Percentiles rank a stretch among this genome's conserved stretches.
These are phyloP conservation scores for Aspergillus novoparasiticus DNA, from an alignment of 2,329 filamentous ascomycete species.

Conservation along the genomic window DNA sequence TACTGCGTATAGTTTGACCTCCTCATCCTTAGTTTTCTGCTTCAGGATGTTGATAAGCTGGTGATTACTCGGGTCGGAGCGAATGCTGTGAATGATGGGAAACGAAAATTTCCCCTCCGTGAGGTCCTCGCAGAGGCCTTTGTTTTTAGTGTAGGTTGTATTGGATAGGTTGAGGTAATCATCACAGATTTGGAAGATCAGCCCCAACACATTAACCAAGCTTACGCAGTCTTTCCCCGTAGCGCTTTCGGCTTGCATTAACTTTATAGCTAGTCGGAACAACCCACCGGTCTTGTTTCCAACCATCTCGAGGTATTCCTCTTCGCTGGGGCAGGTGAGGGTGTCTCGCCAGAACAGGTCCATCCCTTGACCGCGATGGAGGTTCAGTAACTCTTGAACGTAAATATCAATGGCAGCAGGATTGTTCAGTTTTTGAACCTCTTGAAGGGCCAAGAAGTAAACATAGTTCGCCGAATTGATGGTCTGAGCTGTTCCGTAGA, in stretches of 20 bases:
- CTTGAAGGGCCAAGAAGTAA: constrained; percentile 49
- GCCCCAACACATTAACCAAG: constrained; percentile 65
- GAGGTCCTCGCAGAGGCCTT: constrained; percentile 92
- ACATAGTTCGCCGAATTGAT: constrained; percentile 56
- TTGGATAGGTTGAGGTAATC: constrained; percentile 86
- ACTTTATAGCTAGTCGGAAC: constrained; percentile 48
- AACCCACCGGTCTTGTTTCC: constrained; percentile 53
- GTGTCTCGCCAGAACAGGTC: constrained; percentile 54
- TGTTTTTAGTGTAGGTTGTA: constrained; percentile 78
- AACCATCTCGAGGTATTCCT: constrained; percentile 54
- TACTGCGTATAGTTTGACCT: constrained; percentile 90
- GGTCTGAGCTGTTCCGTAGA: constrained; percentile 54
- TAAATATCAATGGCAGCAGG: constrained; percentile 47
- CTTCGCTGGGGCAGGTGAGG: constrained; percentile 48
- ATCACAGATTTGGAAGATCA: constrained; percentile 53
- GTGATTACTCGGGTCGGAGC: constrained; percentile 60
- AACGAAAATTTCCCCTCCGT: constrained; percentile 98
- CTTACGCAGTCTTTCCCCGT: constrained; percentile 51
- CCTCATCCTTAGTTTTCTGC: constrained; percentile 82
- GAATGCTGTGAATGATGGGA: constrained; percentile 91
- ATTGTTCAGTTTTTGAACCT: constrained; percentile 44
- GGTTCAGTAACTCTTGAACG: constrained; percentile 48
- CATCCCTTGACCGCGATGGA: constrained; percentile 52
- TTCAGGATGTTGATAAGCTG: constrained; percentile 88
- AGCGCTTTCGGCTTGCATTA: constrained; percentile 49